Percentiles rank a stretch among this genome's conserved stretches.
Evolutionary conservation across 305 asterid species (phyloP).

Genomic region (Fraxinus angustifolia): DNA sequence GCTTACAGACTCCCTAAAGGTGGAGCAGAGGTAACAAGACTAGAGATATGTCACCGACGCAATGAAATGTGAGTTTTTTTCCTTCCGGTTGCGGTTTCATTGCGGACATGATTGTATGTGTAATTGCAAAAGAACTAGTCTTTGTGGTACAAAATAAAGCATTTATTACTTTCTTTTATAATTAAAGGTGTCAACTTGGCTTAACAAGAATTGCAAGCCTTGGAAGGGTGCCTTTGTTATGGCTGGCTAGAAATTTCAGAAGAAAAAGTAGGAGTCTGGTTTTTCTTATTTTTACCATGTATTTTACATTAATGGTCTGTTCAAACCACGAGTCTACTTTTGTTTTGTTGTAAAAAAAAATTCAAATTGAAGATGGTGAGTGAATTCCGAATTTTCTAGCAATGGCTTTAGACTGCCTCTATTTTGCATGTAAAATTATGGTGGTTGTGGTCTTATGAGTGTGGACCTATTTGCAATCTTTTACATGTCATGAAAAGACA

Average conservation of each 20-base stretch:
- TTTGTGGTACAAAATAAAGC: background rate
- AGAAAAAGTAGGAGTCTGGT: background rate
- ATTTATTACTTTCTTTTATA: background rate
- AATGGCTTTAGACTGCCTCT: background rate
- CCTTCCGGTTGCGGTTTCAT: slow-evolving; percentile 1
- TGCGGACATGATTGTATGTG: background rate
- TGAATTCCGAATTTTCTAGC: background rate
- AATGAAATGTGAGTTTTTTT: slow-evolving; percentile 58
- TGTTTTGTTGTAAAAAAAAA: background rate
- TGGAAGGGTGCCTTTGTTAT: background rate
- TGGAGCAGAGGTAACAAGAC: slow-evolving; percentile 46
- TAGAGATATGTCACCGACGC: slow-evolving; percentile 73
- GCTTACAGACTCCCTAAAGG: slow-evolving; percentile 75
- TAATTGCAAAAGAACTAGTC: background rate
- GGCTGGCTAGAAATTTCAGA: background rate
- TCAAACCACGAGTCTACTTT: background rate
- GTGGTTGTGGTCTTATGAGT: background rate
- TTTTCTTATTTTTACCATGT: background rate
- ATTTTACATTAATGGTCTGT: background rate
- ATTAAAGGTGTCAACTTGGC: background rate
- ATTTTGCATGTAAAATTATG: background rate
- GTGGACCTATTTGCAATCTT: background rate
- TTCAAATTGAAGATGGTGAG: background rate
- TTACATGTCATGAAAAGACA: background rate
- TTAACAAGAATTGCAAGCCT: background rate